Evolutionary conservation across 768 basidiomycete genomes (phyloP), one percentile per base, ranked within the genome.

Genomic region (Candolleomyces eurysporus): DNA sequence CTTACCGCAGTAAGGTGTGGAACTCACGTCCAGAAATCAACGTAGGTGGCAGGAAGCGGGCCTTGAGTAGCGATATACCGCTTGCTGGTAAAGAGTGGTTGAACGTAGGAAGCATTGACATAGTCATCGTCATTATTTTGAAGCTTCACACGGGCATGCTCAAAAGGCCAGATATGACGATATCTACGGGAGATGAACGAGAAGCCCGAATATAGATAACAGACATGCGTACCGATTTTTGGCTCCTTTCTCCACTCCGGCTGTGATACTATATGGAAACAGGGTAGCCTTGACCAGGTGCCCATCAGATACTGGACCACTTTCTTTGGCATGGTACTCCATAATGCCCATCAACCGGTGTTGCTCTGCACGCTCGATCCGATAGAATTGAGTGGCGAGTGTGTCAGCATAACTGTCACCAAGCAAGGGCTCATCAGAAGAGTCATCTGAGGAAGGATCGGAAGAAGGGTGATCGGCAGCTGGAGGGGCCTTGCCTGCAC

Each of bases 11-110:
- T 16, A 56, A 16, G 16, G 21, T 30, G 26, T 26, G 8, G 22
- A 16, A 84, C 90, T 75, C 72, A 92, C 86, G 90, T 92, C 96
- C 96, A 98, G 69, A 98, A 98, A 71, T 98, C 96, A 5, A 80
- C 78, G 71, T 88, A 96, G 0, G 96, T 98, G 30, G 91, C 85
- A 10, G 90, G 90, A 9, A 98, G 76, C 5, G 96, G 96, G 5
- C 96, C 96, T 71, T 98, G 96, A 2, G 96, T 97, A 4, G 96
- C 96, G 60, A 98, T 97, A 69, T 96, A 98, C 52, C 89, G 83
- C 71, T 86, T 85, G 32, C 75, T 79, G 0, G 96, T 96, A 2
- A 89, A 89, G 19, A 93, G 75, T 2, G 96, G 94, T 71, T 92
- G 92, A 40, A 98, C 89, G 68, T 89, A 91, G 31, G 94, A 96